A percentile compares a stretch with the other conserved stretches of the same genome.
Evolutionary conservation across 2,329 filamentous ascomycete genomes (phyloP).

Genomic region (Fusarium luffae): DNA sequence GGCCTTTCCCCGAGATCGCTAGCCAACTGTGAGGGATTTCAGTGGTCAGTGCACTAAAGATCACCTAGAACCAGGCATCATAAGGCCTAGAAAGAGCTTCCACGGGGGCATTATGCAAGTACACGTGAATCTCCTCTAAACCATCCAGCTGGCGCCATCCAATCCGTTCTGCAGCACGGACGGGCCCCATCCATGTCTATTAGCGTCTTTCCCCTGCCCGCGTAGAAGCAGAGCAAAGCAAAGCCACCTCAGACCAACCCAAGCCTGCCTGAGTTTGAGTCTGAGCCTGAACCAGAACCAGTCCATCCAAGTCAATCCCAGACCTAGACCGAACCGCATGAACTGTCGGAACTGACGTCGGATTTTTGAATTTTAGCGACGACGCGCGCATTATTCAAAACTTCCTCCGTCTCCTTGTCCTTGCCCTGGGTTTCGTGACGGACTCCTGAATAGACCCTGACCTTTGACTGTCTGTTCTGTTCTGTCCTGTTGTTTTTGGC

Average conservation of each 20-base stretch:
- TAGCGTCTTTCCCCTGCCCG: constrained; percentile 24
- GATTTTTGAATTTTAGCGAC: constrained; percentile 42
- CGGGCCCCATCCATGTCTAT: background rate
- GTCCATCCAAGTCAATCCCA: constrained; percentile 15
- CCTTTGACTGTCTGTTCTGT: constrained; percentile 20
- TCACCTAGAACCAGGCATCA: constrained; percentile 10
- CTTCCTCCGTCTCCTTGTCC: constrained; percentile 28
- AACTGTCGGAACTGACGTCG: constrained; percentile 45
- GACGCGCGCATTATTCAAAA: constrained; percentile 43
- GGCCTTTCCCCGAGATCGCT: background rate
- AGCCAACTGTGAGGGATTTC: constrained; percentile 1
- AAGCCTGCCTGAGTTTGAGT: constrained; percentile 19
- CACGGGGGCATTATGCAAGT: constrained; percentile 26
- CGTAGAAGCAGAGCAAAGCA: constrained; percentile 26
- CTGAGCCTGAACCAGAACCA: constrained; percentile 19
- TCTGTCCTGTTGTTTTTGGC: constrained; percentile 29
- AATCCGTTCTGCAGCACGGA: background rate
- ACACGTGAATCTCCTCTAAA: constrained; percentile 43
- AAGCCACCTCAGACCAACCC: constrained; percentile 20
- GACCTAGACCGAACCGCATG: constrained; percentile 41
- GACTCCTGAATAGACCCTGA: constrained; percentile 37
- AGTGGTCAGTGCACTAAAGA: constrained; percentile 1
- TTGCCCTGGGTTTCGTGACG: constrained; percentile 26
- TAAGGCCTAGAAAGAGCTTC: constrained; percentile 17
- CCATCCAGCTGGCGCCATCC: background rate